Base-by-base conservation (phyloP, 345 rosid genomes). In the Linum lewisii region DNA sequence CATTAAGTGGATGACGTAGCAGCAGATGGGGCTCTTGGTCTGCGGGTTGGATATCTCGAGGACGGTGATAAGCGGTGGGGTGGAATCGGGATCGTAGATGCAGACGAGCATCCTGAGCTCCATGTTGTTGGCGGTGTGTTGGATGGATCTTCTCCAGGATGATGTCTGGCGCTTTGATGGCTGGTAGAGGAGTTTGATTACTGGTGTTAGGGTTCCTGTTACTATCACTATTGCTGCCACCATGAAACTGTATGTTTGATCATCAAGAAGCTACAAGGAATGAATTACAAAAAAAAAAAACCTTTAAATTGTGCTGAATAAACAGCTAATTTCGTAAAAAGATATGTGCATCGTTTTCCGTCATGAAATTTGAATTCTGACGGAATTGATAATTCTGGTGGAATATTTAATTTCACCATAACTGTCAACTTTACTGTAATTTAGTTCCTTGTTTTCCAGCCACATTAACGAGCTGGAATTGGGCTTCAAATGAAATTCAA, bases 231-330 rank as follows among this genome's bases (percentile, higher is more conserved):
- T 65, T 26, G 42, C 36, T 20, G 66, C 14, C 11, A 62, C 62
- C 55, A 66, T 37, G 24, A 51, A 38, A 29, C 66, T 65, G 15
- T 60, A 71, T 13, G 53, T 53, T 55, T 65, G 61, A 6, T 32
- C 14, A 29, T 70, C 63, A 16, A 70, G 5, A 20, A 71, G 50
- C 75, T 71, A 69, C 59, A 49, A 51, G 15, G 24, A 26, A 26
- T n/a, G n/a, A n/a, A n/a, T n/a, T n/a, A 18, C 19, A n/a, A 0
- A 51, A 7, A 21, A 51, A 21, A 1, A 51, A 18, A 18, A 21
- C 22, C 54, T n/a, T n/a, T n/a, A n/a, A n/a, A n/a, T n/a, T n/a
- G n/a, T n/a, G 22, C n/a, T 13, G 4, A 10, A 49, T 15, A 6
- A 49, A 0, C 16, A 49, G 16, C 5, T 49, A 49, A 15, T 15